phyloP scores from a whole-genome alignment of 345 rosid species.

The Adansonia digitata region DNA sequence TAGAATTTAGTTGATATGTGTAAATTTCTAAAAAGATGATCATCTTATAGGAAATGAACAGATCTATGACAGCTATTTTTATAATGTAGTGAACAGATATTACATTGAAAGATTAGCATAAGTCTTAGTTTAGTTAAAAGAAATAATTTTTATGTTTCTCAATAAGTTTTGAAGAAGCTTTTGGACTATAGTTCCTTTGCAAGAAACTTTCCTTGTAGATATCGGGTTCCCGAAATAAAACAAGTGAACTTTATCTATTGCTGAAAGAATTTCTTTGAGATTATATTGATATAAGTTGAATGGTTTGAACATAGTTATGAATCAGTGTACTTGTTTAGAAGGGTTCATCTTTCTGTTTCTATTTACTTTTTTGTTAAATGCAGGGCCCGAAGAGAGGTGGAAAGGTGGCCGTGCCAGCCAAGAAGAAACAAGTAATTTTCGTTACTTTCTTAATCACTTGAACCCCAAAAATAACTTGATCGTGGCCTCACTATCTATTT shows the following conservation, averaged over 20 bases:
- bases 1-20: neutral
- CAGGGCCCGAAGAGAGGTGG: constrained; percentile 31
- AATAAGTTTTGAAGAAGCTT: neutral
- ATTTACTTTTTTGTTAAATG: neutral
- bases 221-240: neutral
- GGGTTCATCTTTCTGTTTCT: neutral
- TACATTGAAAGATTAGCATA: neutral
- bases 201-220: neutral
- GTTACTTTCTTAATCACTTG: neutral
- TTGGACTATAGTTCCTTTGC: neutral
- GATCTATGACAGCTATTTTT: neutral
- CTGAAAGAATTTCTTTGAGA: neutral
- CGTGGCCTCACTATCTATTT: neutral
- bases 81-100: neutral
- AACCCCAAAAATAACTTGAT: neutral
- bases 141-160: neutral
- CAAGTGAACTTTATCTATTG: neutral
- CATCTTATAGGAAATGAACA: neutral
- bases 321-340: neutral
- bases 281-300: neutral
- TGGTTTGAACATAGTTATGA: neutral
- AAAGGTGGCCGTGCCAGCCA: constrained; percentile 20
- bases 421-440: constrained; percentile 24
- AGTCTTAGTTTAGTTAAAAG: neutral
- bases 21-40: neutral